These are phyloP conservation scores for Thoreauomyces humboldtii DNA, from an alignment of 192 early-diverging fungal genomes.

Conservation along the genomic window DNA sequence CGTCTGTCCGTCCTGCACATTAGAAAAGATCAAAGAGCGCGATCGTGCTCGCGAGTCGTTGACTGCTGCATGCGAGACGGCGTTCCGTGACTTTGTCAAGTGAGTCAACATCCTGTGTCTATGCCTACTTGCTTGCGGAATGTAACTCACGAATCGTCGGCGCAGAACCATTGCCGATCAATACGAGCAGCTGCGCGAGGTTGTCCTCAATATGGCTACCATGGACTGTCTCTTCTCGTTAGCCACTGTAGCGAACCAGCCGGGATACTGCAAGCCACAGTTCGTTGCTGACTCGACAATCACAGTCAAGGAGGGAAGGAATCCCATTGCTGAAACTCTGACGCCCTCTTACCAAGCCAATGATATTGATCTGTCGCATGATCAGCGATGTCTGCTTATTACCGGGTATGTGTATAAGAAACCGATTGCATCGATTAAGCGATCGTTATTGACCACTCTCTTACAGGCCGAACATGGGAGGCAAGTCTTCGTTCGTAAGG, in stretches of 20 bases:
- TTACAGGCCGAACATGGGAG: constrained; percentile 72
- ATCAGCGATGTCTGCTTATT: constrained; percentile 22
- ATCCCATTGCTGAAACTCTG: constrained; percentile 67
- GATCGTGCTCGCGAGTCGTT: constrained; percentile 57
- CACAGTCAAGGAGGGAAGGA: constrained; percentile 56
- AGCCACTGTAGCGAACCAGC: constrained; percentile 56
- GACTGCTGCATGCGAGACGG: constrained; percentile 50
- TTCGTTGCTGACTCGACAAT: constrained; percentile 51
- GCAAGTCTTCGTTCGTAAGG: constrained; percentile 48
- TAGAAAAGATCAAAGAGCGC: constrained; percentile 51
- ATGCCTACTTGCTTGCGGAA: neutral
- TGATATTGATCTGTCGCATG: constrained; percentile 46
- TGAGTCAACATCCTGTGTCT: constrained; percentile 5
- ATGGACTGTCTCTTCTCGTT: constrained; percentile 72
- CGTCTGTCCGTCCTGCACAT: neutral
- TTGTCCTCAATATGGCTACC: constrained; percentile 53
- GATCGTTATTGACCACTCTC: neutral
- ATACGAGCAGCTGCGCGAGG: constrained; percentile 57
- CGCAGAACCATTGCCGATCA: constrained; percentile 50
- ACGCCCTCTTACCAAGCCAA: constrained; percentile 61
- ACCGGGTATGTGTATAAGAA: constrained; percentile 18
- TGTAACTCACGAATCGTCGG: neutral
- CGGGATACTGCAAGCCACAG: constrained; percentile 64
- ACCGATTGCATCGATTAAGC: neutral
- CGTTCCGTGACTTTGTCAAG: constrained; percentile 52